Conservation (phyloP, 495 filamentous ascomycete species). For the Lentithecium fluviatile region DNA sequence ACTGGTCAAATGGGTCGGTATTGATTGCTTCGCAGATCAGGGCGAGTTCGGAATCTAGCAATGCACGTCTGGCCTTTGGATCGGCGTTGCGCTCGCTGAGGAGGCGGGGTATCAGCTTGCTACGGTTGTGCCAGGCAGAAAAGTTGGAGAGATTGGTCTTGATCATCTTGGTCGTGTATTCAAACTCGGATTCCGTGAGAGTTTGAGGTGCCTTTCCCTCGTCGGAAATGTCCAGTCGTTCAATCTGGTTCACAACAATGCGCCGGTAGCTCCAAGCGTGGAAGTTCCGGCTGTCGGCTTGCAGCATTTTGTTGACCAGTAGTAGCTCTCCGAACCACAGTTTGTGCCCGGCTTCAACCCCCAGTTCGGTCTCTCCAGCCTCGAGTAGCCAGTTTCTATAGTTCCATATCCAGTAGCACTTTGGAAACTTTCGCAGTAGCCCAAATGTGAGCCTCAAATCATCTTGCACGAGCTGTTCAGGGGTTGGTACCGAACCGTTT, state of each 20-base stretch:
- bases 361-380: constrained; percentile 63
- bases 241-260: constrained; percentile 66
- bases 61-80: constrained; percentile 58
- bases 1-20: constrained; percentile 88
- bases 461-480: constrained; percentile 47
- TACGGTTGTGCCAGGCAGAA: constrained; percentile 92
- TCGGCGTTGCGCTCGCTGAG: constrained; percentile 67
- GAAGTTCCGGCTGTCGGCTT: constrained; percentile 85
- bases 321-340: constrained; percentile 83
- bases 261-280: constrained; percentile 95
- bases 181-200: constrained; percentile 70
- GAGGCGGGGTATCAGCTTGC: constrained; percentile 73
- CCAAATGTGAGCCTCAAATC: constrained; percentile 82
- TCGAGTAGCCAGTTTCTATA: constrained; percentile 86
- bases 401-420: constrained; percentile 99
- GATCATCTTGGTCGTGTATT: constrained; percentile 88
- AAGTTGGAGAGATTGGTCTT: constrained; percentile 83
- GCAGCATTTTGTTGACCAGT: constrained; percentile 81
- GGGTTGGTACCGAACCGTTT: background rate
- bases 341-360: constrained; percentile 50
- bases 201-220: background rate
- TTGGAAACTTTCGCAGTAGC: constrained; percentile 79
- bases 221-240: constrained; percentile 49
- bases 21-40: constrained; percentile 73
- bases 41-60: constrained; percentile 75